Evolutionary conservation across 2,329 filamentous ascomycete species (phyloP), one percentile per base, ranked within the genome.

Genomic region (Aspergillus phoenicis): DNA sequence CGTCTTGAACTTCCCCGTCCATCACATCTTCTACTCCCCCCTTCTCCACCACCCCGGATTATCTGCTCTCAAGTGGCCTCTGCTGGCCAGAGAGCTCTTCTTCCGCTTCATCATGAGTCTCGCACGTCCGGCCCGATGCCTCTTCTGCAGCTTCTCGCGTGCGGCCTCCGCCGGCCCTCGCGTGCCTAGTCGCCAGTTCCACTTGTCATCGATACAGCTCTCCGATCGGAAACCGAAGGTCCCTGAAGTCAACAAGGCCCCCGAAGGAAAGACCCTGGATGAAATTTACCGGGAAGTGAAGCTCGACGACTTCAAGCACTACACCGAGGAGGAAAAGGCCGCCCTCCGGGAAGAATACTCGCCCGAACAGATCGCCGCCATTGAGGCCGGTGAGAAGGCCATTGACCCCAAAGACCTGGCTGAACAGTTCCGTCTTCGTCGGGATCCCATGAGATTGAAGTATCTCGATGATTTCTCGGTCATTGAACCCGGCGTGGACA

Each of bases 401-500:
- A 88, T 97, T 74, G 84, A 90, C 72, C 81, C 89, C 8, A 82
- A 87, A 66, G 91, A 98, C 76, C 74, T 97, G 73, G 83, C 89
- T 45, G 82, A 86, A 36, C 90, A 95, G 78, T 91, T 89, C 66
- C 83, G 86, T 47, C 77, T 91, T 68, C 88, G 92, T 63, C 83
- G 81, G 58, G 93, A 96, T 73, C 84, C 87, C 8, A 90, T 91
- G 82, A 82, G 83, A 57, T 80, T 93, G 53, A 82, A 86, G 63
- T 95, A 96, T 76, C 79, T 94, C 58, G 93, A 97, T 74, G 91
- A 96, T 76, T 90, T 97, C 71, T 86, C 89, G 62, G 84, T 85
- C 60, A 84, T 94, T 64, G 86, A 91, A 71, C 91, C 92, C 57
- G 83, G 91, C 53, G 85, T 95, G 62, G 94, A 98, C 80, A 85